Conservation (phyloP, 192 early-diverging fungal genomes). For the Lobosporangium transversale region DNA sequence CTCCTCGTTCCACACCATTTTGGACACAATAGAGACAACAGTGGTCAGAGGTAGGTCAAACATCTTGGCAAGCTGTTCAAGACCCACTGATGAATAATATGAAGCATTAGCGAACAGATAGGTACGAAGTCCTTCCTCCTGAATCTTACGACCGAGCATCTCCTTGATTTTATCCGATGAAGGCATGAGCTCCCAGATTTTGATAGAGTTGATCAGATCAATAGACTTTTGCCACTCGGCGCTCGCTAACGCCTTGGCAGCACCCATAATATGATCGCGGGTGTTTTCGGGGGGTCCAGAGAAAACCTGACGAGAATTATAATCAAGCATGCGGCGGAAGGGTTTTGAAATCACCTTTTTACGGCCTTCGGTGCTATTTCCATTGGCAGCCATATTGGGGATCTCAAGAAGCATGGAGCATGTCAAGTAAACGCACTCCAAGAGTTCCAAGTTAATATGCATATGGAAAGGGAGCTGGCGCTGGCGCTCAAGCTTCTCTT, state of each 20-base stretch:
- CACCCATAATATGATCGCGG: conserved; percentile 98
- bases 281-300: conserved; percentile 97
- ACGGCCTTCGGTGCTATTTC: conserved; percentile 60
- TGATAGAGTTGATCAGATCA: conserved; percentile 89
- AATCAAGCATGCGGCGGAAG: conserved; percentile 94
- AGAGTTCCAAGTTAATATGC: conserved; percentile 98
- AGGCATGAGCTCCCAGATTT: conserved; percentile 96
- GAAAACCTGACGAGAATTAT: conserved; percentile 96
- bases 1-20: conserved; percentile 96
- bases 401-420: conserved; percentile 98
- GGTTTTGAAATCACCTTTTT: conserved; percentile 88
- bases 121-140: conserved; percentile 95
- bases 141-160: conserved; percentile 90
- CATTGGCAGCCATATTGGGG: conserved; percentile 89
- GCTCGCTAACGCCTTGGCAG: conserved; percentile 87
- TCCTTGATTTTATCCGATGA: conserved; percentile 85
- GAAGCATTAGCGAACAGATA: conserved; percentile 94
- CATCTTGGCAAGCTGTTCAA: conserved; percentile 87
- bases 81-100: conserved; percentile 88
- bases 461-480: conserved; percentile 99
- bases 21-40: conserved; percentile 83
- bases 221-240: conserved; percentile 94
- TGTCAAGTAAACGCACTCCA: conserved; percentile 96
- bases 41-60: conserved; percentile 77
- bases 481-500: conserved; percentile 93